A percentile compares a stretch with the other conserved stretches of the same genome.
Conservation (phyloP, 2,329 filamentous ascomycete genomes). For the Verticillium longisporum region DNA sequence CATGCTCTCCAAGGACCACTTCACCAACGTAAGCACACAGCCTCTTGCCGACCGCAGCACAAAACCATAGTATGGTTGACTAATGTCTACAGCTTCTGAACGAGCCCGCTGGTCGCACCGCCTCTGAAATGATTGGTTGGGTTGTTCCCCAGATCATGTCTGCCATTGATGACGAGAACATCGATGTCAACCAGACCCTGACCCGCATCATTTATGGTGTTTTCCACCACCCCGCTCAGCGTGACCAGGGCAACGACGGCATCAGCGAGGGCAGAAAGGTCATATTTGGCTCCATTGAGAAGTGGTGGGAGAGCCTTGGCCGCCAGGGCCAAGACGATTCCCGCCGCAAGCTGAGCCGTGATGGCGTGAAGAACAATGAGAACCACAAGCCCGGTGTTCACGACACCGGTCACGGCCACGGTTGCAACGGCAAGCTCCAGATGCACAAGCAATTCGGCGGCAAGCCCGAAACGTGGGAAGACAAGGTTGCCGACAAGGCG, state of each 20-base stretch:
- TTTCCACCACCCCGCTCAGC: slow-evolving; percentile 81
- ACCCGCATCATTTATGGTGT: slow-evolving; percentile 75
- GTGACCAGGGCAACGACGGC: slow-evolving; percentile 62
- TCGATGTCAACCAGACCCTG: slow-evolving; percentile 63
- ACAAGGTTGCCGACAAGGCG: slow-evolving; percentile 48
- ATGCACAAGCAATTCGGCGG: slow-evolving; percentile 59
- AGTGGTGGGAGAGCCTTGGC: slow-evolving; percentile 72
- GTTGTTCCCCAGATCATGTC: slow-evolving; percentile 83
- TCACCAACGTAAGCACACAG: slow-evolving; percentile 59
- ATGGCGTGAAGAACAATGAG: slow-evolving; percentile 67
- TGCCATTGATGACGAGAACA: slow-evolving; percentile 72
- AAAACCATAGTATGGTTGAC: not conserved
- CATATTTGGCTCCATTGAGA: slow-evolving; percentile 74
- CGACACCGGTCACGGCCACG: slow-evolving; percentile 80
- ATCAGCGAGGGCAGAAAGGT: slow-evolving; percentile 62
- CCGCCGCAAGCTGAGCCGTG: slow-evolving; percentile 67
- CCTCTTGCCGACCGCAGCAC: not conserved
- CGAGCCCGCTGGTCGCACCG: slow-evolving; percentile 77
- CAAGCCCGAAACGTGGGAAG: slow-evolving; percentile 41
- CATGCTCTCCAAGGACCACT: slow-evolving; percentile 95
- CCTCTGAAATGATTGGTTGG: slow-evolving; percentile 74
- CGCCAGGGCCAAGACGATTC: slow-evolving; percentile 59
- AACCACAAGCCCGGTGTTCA: slow-evolving; percentile 85
- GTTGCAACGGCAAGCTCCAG: slow-evolving; percentile 69
- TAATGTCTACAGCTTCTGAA: slow-evolving; percentile 58